These are phyloP conservation scores for Cocos nucifera DNA, from an alignment of 176 grass and related monocot genomes.

Conservation along the genomic window DNA sequence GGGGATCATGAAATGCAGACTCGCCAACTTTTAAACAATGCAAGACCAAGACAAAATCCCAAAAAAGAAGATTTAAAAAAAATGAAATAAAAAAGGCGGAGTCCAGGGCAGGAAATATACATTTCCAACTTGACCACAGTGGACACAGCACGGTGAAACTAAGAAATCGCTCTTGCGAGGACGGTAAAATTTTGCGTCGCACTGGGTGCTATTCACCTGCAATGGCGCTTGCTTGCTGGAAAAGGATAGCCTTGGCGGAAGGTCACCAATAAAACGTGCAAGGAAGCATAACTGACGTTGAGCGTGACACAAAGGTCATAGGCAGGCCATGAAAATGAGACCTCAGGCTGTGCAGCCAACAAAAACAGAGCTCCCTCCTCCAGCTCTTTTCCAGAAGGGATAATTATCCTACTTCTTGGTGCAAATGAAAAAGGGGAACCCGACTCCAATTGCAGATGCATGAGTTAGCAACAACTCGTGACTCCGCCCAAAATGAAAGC, in stretches of 20 bases:
- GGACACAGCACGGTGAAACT: not conserved
- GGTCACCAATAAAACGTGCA: no score
- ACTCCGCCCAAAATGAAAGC: slow-evolving; percentile 5
- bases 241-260: not conserved
- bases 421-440: not conserved
- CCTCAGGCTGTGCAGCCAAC: not conserved
- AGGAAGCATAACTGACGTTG: no score
- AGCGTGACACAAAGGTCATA: no score
- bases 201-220: not conserved
- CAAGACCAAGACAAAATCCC: slow-evolving; percentile 13
- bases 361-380: not conserved
- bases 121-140: not conserved
- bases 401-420: not conserved
- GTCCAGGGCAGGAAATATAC: not conserved
- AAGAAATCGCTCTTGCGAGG: not conserved
- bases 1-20: slow-evolving; percentile 2
- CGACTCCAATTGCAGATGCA: not conserved
- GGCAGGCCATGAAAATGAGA: not conserved
- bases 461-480: slow-evolving; percentile 1
- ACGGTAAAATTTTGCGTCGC: not conserved
- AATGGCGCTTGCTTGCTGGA: not conserved
- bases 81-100: not conserved
- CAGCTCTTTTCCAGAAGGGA: slow-evolving; percentile 1
- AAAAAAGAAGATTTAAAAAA: slow-evolving; percentile 1
- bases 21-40: not conserved